Conservation (phyloP, 495 filamentous ascomycete genomes). For the Beverwykella pulmonaria region DNA sequence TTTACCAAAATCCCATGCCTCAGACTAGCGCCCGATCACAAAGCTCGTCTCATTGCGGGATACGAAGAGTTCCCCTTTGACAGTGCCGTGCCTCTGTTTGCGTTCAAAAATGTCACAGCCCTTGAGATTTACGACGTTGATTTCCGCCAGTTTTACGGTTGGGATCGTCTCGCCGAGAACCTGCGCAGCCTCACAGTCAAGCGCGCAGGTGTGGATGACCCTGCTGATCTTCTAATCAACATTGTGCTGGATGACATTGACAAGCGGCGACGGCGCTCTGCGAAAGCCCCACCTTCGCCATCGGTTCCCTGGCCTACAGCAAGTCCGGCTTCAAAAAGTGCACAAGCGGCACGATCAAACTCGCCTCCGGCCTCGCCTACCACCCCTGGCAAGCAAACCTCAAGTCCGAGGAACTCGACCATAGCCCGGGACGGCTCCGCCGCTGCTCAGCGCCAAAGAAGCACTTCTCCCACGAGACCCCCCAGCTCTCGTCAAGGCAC, state of each 20-base stretch:
- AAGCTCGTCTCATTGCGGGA: slow-evolving; percentile 81
- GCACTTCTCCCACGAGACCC: slow-evolving; percentile 78
- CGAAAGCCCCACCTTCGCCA: slow-evolving; percentile 80
- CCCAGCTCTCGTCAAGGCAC: slow-evolving; percentile 69
- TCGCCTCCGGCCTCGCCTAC: slow-evolving; percentile 70
- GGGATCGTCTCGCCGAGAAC: slow-evolving; percentile 91
- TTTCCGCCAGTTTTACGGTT: slow-evolving; percentile 94
- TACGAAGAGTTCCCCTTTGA: slow-evolving; percentile 99
- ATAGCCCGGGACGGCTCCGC: slow-evolving; percentile 35
- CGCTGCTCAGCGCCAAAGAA: slow-evolving; percentile 60
- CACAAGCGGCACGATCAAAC: slow-evolving; percentile 58
- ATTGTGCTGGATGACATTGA: slow-evolving; percentile 97
- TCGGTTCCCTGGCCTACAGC: slow-evolving; percentile 65
- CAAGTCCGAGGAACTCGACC: slow-evolving; percentile 52
- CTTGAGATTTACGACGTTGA: slow-evolving; percentile 94
- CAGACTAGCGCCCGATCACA: slow-evolving; percentile 83
- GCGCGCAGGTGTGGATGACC: slow-evolving; percentile 84
- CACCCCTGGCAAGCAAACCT: slow-evolving; percentile 50
- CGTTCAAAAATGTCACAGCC: slow-evolving; percentile 93
- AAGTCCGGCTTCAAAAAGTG: slow-evolving; percentile 61
- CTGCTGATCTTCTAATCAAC: slow-evolving; percentile 81
- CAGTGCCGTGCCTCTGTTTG: slow-evolving; percentile 89
- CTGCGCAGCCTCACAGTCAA: slow-evolving; percentile 87
- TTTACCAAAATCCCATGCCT: slow-evolving; percentile 98
- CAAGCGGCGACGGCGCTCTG: slow-evolving; percentile 80